Conservation (phyloP, 345 rosid species). For the Capsella bursapastoris region DNA sequence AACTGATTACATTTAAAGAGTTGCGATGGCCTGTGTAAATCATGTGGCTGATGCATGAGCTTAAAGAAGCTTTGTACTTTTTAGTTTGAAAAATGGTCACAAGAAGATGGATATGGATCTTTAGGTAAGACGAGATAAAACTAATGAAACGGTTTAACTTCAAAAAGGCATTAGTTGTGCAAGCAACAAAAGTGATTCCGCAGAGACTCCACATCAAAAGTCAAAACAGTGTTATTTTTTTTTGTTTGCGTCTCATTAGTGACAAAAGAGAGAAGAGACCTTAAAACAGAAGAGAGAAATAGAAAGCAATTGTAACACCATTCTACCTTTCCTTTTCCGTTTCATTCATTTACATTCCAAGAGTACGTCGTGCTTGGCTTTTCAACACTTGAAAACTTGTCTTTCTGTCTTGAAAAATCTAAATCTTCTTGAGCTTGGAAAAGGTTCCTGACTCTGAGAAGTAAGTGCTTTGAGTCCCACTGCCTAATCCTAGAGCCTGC, state of each 20-base stretch:
- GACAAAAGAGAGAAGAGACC: neutral
- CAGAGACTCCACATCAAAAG: neutral
- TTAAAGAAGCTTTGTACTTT: neutral
- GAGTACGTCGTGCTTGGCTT: neutral
- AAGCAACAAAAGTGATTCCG: constrained; percentile 14
- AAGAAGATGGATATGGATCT: neutral
- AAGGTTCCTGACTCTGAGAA: constrained; percentile 93
- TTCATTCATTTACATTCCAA: constrained; percentile 9
- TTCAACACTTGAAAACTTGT: constrained; percentile 5
- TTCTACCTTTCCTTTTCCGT: neutral
- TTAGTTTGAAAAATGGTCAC: neutral
- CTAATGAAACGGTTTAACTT: neutral
- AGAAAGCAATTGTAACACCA: constrained; percentile 24
- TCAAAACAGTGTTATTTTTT: neutral
- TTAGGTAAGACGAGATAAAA: neutral
- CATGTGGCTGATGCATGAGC: neutral
- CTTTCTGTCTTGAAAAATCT: constrained; percentile 16
- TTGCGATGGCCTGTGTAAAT: neutral
- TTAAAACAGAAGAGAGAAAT: neutral
- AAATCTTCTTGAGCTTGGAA: constrained; percentile 84
- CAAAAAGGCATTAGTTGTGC: neutral
- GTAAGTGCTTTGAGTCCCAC: constrained; percentile 94
- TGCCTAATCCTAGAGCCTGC: constrained; percentile 78
- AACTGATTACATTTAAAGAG: neutral
- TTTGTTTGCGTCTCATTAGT: neutral